Conservation (phyloP, 2,329 filamentous ascomycete species). For the Nigrograna mackinnonii region DNA sequence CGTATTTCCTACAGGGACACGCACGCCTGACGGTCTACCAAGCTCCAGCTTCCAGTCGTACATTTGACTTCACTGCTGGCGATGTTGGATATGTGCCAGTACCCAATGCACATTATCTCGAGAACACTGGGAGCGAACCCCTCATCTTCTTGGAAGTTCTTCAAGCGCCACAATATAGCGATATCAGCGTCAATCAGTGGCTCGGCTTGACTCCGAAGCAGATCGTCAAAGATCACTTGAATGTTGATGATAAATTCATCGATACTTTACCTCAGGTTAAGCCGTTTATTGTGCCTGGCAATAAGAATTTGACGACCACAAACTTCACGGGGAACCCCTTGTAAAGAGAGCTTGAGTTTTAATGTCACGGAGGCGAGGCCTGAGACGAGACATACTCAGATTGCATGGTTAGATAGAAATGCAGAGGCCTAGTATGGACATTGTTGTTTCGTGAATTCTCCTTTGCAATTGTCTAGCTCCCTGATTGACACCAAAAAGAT, state of each 20-base stretch:
- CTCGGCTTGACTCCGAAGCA: conserved; percentile 53
- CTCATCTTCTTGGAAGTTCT: conserved; percentile 64
- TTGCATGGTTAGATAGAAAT: too few relatives aligned
- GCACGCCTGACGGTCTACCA: conserved; percentile 61
- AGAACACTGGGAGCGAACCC: conserved; percentile 63
- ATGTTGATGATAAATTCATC: conserved; percentile 26
- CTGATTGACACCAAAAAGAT: too few relatives aligned
- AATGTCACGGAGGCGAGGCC: too few relatives aligned
- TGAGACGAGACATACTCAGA: too few relatives aligned
- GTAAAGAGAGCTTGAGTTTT: too few relatives aligned
- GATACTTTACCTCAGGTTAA: conserved; percentile 41
- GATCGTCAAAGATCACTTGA: conserved; percentile 38
- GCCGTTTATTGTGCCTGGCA: conserved; percentile 43
- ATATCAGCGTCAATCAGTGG: conserved; percentile 63
- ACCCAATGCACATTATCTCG: conserved; percentile 61
- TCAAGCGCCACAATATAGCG: conserved; percentile 55
- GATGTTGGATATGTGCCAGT: conserved; percentile 64
- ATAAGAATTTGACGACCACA: conserved; percentile 38
- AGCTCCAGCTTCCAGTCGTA: conserved; percentile 54
- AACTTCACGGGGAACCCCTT: conserved; percentile 36
- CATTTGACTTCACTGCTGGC: conserved; percentile 63
- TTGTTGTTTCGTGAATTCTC: too few relatives aligned
- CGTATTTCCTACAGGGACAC: conserved; percentile 61
- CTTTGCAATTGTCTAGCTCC: too few relatives aligned
- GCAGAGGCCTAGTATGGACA: too few relatives aligned